A percentile compares a stretch with the other conserved stretches of the same genome.
Evolutionary conservation across 2,329 filamentous ascomycete species (phyloP).

Genomic region (Colletotrichum sp.): DNA sequence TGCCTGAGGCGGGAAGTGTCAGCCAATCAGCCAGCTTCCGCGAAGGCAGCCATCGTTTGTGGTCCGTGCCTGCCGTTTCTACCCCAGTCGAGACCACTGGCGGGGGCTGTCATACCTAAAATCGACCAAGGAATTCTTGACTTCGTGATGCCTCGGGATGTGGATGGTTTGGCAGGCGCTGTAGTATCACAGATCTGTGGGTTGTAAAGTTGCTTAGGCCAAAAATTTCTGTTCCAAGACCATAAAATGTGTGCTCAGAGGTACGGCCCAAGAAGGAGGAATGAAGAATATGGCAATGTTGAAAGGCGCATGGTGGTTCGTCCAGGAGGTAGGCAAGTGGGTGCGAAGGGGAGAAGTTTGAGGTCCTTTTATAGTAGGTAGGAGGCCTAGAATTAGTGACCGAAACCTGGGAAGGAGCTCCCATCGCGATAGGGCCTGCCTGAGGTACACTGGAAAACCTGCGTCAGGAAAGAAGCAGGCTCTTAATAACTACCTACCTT

Average conservation of each 20-base stretch:
- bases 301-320: background rate
- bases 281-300: background rate
- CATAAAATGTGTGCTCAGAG: background rate
- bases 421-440: background rate
- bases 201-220: background rate
- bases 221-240: background rate
- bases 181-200: background rate
- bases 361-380: background rate
- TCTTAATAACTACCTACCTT: too few relatives aligned
- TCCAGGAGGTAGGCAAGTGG: background rate
- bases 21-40: constrained; percentile 8
- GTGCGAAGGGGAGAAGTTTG: background rate
- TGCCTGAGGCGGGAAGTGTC: constrained; percentile 16
- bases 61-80: constrained; percentile 14
- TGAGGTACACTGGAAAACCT: background rate
- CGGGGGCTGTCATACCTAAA: constrained; percentile 15
- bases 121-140: background rate
- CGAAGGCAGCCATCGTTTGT: background rate
- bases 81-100: background rate
- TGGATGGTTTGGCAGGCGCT: background rate
- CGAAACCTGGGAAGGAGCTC: background rate
- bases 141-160: background rate
- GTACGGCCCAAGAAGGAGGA: background rate
- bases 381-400: background rate
- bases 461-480: background rate